A percentile compares a stretch with the other conserved stretches of the same genome.
Evolutionary conservation across 176 grass and related monocot species (phyloP).

Genomic region (Cenchrus purpureus): DNA sequence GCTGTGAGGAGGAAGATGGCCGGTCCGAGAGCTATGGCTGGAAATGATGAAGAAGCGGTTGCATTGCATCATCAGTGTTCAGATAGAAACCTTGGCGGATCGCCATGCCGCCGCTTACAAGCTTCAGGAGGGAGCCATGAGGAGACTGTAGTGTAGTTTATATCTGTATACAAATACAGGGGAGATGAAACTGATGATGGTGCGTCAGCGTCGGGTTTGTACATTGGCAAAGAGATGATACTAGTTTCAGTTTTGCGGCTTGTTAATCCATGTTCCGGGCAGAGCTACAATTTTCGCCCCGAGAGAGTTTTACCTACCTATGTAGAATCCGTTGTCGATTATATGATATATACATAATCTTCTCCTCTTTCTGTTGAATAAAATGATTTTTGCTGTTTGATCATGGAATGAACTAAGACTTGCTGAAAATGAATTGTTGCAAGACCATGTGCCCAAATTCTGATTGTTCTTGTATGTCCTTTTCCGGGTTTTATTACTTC

Average conservation of each 20-base stretch:
- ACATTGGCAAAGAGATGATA: constrained; percentile 49
- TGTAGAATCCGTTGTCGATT: constrained; percentile 18
- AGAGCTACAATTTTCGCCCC: constrained; percentile 73
- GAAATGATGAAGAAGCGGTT: constrained; percentile 51
- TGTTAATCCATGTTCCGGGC: constrained; percentile 59
- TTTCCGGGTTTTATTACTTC: not conserved
- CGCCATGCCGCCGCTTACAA: not conserved
- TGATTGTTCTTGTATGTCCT: not conserved
- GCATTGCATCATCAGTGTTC: constrained; percentile 19
- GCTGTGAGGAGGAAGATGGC: constrained; percentile 77
- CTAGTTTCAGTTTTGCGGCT: constrained; percentile 55
- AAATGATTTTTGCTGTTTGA: constrained; percentile 19
- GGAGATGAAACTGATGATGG: constrained; percentile 36
- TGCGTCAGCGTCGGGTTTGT: constrained; percentile 36
- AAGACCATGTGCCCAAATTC: not conserved
- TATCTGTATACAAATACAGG: constrained; percentile 47
- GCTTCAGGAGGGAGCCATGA: constrained; percentile 17
- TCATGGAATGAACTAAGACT: not conserved
- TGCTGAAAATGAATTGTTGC: not conserved
- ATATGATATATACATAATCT: too few species aligned
- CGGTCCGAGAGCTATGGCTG: constrained; percentile 78
- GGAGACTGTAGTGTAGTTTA: constrained; percentile 40
- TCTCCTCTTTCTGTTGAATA: not conserved
- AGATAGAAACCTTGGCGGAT: not conserved
- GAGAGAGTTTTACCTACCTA: constrained; percentile 24